phyloP scores from a whole-genome alignment of 225 moss, liverwort and hornwort genomes.

The Ulota crispa region DNA sequence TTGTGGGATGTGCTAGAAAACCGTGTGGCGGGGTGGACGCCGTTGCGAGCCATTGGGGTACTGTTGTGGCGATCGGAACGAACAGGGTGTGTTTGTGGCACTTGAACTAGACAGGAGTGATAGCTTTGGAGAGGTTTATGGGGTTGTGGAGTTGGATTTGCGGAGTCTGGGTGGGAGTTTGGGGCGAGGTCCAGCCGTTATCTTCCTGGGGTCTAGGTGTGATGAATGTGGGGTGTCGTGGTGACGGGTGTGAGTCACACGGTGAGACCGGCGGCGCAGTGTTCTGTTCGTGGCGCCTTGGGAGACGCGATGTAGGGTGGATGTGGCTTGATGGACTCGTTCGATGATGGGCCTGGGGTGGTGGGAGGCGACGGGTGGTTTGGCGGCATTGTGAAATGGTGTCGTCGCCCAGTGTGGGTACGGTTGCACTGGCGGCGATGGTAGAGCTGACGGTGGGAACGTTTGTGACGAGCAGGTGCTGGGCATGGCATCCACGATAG shows the following conservation, averaged over 20 bases:
- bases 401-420: not conserved
- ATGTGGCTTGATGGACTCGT: not conserved
- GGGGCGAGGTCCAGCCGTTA: not conserved
- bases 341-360: not conserved
- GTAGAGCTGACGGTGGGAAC: not conserved
- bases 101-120: not conserved
- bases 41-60: not conserved
- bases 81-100: too few relatives aligned
- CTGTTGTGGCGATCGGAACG: too few relatives aligned
- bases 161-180: not conserved
- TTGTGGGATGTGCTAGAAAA: not conserved
- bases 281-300: not conserved
- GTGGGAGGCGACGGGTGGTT: not conserved
- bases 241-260: not conserved
- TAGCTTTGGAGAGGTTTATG: not conserved
- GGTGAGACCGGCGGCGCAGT: not conserved
- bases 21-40: not conserved
- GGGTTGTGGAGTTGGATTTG: not conserved
- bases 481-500: constrained; percentile 77
- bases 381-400: not conserved
- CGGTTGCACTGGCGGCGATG: not conserved
- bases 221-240: not conserved
- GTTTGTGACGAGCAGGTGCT: constrained; percentile 52
- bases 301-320: not conserved
- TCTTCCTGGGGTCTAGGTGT: too few relatives aligned